These are phyloP conservation scores for Paraphoma chrysanthemicola DNA, from an alignment of 2,329 filamentous ascomycete species.

Conservation along the genomic window DNA sequence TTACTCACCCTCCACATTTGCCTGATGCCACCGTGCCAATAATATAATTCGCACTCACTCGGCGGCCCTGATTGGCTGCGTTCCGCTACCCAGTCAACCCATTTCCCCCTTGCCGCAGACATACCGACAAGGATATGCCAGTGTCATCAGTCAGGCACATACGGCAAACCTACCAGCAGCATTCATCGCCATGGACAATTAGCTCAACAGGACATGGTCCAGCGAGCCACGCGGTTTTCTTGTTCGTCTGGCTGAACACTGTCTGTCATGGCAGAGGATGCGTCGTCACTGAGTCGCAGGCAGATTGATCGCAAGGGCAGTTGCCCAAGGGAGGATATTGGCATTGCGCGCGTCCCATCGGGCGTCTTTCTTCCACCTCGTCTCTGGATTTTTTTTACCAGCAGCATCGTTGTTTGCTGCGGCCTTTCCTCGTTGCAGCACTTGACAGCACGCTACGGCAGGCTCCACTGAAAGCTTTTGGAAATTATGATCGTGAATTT, in stretches of 20 bases:
- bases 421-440: conserved; percentile 13
- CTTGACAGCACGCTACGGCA: conserved; percentile 22
- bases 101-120: conserved; percentile 19
- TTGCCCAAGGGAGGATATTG: conserved; percentile 17
- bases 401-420: conserved; percentile 24
- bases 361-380: not conserved
- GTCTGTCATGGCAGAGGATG: not conserved
- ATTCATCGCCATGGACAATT: conserved; percentile 10
- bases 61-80: conserved; percentile 28
- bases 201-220: conserved; percentile 7
- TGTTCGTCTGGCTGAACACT: not conserved
- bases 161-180: conserved; percentile 19
- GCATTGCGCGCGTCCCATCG: conserved; percentile 11
- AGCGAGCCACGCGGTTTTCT: not conserved
- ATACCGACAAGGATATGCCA: conserved; percentile 26
- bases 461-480: conserved; percentile 30
- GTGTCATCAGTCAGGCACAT: conserved; percentile 29
- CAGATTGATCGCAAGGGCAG: conserved; percentile 7
- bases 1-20: conserved; percentile 23
- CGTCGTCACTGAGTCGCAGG: not conserved
- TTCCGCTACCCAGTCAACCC: conserved; percentile 1
- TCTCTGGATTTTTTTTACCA: conserved; percentile 13
- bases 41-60: conserved; percentile 32
- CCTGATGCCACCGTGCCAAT: conserved; percentile 35
- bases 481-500: conserved; percentile 37